Percentiles rank a stretch among this genome's conserved stretches.
phyloP scores from a whole-genome alignment of 2,329 filamentous ascomycete species.

The Ophiostoma perfectum region DNA sequence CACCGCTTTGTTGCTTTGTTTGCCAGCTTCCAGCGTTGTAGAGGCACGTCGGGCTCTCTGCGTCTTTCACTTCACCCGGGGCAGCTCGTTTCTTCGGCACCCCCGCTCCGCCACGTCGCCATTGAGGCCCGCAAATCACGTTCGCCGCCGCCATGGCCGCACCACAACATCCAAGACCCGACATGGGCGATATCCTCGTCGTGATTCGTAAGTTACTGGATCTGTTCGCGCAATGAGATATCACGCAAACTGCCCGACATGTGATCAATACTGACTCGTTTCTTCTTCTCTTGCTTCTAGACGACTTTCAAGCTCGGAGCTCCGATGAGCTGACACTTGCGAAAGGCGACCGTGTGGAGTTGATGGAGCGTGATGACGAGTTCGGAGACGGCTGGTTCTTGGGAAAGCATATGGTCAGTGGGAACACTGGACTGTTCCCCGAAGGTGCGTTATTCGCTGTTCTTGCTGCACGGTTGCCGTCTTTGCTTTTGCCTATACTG shows the following conservation, averaged over 20 bases:
- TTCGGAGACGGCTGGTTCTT: constrained; percentile 86
- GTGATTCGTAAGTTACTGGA: constrained; percentile 60
- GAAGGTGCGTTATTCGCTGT: constrained; percentile 55
- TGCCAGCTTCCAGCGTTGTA: neutral
- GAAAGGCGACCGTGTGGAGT: constrained; percentile 77
- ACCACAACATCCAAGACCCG: constrained; percentile 43
- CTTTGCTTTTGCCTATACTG: constrained; percentile 30
- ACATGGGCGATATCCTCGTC: constrained; percentile 61
- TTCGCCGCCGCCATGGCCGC: constrained; percentile 31
- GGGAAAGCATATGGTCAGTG: constrained; percentile 66
- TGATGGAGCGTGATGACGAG: constrained; percentile 80
- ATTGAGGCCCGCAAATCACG: constrained; percentile 5
- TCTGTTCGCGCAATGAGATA: neutral
- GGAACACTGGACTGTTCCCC: constrained; percentile 72
- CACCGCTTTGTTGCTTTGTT: neutral
- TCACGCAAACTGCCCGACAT: neutral
- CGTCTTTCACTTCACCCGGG: neutral
- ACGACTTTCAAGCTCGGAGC: constrained; percentile 88
- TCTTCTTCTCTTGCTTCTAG: constrained; percentile 42
- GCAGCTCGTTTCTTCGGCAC: constrained; percentile 6
- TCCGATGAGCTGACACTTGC: constrained; percentile 85
- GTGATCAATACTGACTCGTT: constrained; percentile 5
- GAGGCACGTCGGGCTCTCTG: neutral
- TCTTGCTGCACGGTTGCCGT: constrained; percentile 8
- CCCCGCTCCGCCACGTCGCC: neutral